phyloP scores from a whole-genome alignment of 768 basidiomycete genomes.

The Tulasnella sp. region DNA sequence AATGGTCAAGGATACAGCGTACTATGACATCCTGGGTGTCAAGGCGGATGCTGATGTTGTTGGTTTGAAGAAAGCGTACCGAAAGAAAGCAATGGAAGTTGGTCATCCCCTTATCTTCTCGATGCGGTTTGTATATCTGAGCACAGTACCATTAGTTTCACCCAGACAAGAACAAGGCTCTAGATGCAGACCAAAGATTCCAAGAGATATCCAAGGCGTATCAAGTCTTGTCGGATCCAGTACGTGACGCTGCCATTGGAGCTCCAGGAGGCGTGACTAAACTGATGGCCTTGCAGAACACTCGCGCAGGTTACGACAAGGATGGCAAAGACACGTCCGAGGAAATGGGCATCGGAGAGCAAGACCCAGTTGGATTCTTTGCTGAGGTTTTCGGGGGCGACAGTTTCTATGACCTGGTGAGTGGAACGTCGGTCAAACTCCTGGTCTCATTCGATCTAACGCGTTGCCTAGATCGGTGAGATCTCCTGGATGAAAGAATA shows the following conservation, averaged over 20 bases:
- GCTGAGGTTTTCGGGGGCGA: constrained; percentile 96
- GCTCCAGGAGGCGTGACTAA: background rate
- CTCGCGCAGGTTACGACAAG: constrained; percentile 90
- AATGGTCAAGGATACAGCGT: constrained; percentile 65
- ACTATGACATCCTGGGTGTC: constrained; percentile 82
- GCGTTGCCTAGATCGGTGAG: constrained; percentile 78
- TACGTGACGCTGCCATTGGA: constrained; percentile 46
- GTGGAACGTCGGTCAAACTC: constrained; percentile 43
- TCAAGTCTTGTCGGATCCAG: constrained; percentile 84
- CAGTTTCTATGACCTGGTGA: constrained; percentile 83
- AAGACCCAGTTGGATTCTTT: constrained; percentile 94
- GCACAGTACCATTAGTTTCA: constrained; percentile 63
- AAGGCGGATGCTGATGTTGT: constrained; percentile 73
- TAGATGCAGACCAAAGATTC: constrained; percentile 95
- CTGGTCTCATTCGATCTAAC: constrained; percentile 26
- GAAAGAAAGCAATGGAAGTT: constrained; percentile 93
- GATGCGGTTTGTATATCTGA: constrained; percentile 10
- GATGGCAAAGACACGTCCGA: constrained; percentile 92
- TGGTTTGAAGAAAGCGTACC: constrained; percentile 90
- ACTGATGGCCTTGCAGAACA: constrained; percentile 56
- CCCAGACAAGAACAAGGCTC: constrained; percentile 91
- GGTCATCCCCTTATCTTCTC: constrained; percentile 39
- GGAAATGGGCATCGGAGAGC: constrained; percentile 74
- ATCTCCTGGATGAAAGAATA: constrained; percentile 88
- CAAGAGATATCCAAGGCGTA: constrained; percentile 99